Conservation (phyloP, 441 rosid species). For the Pelargonium australe region DNA sequence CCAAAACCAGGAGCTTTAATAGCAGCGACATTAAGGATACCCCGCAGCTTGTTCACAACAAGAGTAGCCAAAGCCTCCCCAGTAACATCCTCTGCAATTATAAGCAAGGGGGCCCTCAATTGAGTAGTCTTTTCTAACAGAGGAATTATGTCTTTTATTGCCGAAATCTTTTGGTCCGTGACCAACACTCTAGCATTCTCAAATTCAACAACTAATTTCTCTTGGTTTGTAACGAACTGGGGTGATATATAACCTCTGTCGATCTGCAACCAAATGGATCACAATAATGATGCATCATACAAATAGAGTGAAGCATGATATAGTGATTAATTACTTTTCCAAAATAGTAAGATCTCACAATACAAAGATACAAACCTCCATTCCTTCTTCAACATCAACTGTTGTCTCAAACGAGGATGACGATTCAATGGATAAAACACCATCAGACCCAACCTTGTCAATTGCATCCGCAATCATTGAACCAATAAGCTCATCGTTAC, state of each 20-base stretch:
- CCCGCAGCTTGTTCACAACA: too few species aligned
- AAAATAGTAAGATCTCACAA: background rate
- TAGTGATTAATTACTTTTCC: background rate
- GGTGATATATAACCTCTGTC: conserved; percentile 96
- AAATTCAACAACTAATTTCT: conserved; percentile 79
- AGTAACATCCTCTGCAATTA: conserved; percentile 95
- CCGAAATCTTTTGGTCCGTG: conserved; percentile 87
- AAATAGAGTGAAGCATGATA: too few species aligned
- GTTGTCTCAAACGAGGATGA: conserved; percentile 95
- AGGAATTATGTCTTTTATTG: conserved; percentile 86
- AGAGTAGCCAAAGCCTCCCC: too few species aligned
- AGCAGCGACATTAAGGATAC: too few species aligned
- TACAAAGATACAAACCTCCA: conserved; percentile 55
- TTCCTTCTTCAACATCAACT: conserved; percentile 94
- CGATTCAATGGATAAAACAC: conserved; percentile 94
- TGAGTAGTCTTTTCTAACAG: conserved; percentile 84
- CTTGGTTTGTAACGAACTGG: conserved; percentile 84
- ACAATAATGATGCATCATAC: background rate
- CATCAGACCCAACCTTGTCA: conserved; percentile 98
- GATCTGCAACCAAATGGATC: conserved; percentile 39
- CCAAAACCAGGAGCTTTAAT: conserved; percentile 43
- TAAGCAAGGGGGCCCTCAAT: conserved; percentile 77
- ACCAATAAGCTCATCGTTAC: conserved; percentile 88
- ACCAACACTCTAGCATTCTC: conserved; percentile 87
- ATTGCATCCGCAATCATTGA: conserved; percentile 95